Base-by-base conservation (phyloP, 345 rosid species). In the Ceriops tagal region DNA sequence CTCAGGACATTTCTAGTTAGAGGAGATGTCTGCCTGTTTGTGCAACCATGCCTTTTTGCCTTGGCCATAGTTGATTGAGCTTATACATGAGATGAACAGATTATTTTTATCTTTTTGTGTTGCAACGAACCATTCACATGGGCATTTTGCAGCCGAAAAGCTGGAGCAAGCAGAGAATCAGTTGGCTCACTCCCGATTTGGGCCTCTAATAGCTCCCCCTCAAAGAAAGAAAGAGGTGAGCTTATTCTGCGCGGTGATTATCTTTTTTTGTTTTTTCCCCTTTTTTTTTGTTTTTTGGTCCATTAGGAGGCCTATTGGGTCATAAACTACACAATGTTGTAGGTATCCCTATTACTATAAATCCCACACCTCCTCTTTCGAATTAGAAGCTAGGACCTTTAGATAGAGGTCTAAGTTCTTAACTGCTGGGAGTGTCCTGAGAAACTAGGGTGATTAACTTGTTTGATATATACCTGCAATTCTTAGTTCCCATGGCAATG, bases 111-210 rank as follows among this genome's bases (percentile, higher is more conserved):
- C 16, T 61, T 5, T 49, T 21, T 32, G 39, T 64, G 57, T 32
- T 64, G 58, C 31, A 58, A 56, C 64, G 5, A 57, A 32, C 53
- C 53, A 15, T 1, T 78, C 57, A 28, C 37, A 15, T 65, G 67
- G 75, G 3, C 28, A 66, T 72, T 53, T 57, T 85, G 69, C 81
- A 95, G 99, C 99, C 82, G 99, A 95, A 83, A 95, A 95, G 84
- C 85, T 95, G 73, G 99, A 95, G 79, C 99, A 92, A 74, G 98
- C 98, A 0, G 99, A 95, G 82, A 90, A 81, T 75, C 99, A 95
- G 51, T 75, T 95, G 69, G 84, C 93, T 70, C 97, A 96, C 79
- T 74, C 96, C 63, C 87, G 97, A 63, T 83, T 84, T 35, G 95
- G 97, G 69, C 91, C 93, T 27, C 53, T 74, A 61, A 82, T 89